Conservation (phyloP, 2,329 filamentous ascomycete genomes). For the Eutypella sp. region DNA sequence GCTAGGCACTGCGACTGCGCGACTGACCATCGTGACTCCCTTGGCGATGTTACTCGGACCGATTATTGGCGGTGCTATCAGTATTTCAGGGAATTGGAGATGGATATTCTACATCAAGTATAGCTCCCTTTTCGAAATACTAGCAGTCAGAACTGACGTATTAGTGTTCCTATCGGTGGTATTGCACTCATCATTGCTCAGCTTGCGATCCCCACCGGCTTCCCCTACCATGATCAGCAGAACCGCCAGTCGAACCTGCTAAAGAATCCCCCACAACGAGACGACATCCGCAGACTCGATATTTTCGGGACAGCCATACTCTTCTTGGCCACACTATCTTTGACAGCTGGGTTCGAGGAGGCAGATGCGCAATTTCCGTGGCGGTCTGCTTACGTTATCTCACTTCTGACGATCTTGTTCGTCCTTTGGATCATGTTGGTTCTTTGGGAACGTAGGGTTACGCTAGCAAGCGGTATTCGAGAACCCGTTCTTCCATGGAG, state of each 20-base stretch:
- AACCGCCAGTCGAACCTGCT: neutral
- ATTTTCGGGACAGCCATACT: neutral
- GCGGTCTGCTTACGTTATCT: neutral
- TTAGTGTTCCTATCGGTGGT: neutral
- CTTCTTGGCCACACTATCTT: neutral
- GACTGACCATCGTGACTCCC: neutral
- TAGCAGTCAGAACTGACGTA: neutral
- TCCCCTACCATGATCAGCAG: neutral
- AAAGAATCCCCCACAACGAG: neutral
- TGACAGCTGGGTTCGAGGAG: neutral
- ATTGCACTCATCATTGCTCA: neutral
- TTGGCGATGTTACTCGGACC: neutral
- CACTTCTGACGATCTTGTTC: neutral
- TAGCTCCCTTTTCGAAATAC: neutral
- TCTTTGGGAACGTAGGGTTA: neutral
- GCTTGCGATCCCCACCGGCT: neutral
- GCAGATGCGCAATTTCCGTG: constrained; percentile 1
- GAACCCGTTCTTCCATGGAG: neutral
- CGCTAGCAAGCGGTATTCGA: neutral
- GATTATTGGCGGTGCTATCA: neutral
- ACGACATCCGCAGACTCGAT: neutral
- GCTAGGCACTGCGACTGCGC: neutral
- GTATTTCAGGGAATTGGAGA: neutral
- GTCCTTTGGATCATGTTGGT: neutral
- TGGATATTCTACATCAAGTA: neutral